phyloP scores from a whole-genome alignment of 208 protist species.

The Leishmania tropica region DNA sequence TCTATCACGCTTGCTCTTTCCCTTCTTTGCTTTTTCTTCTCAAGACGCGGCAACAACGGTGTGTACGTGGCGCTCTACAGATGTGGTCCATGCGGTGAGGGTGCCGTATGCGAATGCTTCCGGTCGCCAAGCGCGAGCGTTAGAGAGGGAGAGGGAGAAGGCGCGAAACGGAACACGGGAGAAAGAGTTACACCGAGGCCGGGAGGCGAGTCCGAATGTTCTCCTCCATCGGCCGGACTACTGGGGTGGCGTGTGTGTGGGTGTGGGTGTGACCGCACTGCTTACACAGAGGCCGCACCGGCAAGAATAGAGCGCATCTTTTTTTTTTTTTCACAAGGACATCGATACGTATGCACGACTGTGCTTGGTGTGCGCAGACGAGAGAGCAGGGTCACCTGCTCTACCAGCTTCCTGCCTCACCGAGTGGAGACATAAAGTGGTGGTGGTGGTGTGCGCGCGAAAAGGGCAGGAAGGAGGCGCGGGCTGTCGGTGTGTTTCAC shows the following conservation, averaged over 20 bases:
- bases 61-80: neutral
- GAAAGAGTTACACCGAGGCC: no score
- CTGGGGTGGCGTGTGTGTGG: neutral
- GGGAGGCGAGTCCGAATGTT: neutral
- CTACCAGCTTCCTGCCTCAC: neutral
- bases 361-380: neutral
- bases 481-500: neutral
- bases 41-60: no score
- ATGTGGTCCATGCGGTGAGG: neutral
- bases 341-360: neutral
- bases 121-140: neutral
- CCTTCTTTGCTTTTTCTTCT: neutral
- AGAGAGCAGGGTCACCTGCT: neutral
- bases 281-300: neutral
- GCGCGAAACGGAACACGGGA: neutral
- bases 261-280: no score
- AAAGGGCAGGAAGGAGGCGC: neutral
- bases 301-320: neutral
- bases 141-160: neutral
- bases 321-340: neutral
- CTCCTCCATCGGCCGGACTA: neutral
- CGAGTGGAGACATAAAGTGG: neutral
- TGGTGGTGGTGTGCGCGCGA: neutral
- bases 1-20: neutral
- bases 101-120: neutral